Evolutionary conservation across 345 rosid genomes (phyloP), one percentile per base, ranked within the genome.

Genomic region (Gossypium longicalyx): DNA sequence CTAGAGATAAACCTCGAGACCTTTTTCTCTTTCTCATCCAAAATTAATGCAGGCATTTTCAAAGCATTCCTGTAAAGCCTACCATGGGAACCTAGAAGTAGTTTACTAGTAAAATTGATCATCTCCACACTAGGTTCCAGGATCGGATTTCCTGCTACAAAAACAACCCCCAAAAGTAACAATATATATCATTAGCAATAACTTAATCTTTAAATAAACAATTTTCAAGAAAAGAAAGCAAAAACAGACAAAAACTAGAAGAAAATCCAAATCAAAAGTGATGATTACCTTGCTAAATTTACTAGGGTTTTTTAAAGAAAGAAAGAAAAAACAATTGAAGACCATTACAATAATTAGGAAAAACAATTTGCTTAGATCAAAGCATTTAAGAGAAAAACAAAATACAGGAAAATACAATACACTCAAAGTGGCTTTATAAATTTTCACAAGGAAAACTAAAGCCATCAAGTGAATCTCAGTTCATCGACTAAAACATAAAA

Each of bases 1-100:
- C 73, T 77, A 64, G 93, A 89, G 73, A 89, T 74, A 82, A 96
- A 96, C 77, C 87, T 87, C 5, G 92, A 90, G 51, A 9, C 77
- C 70, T 48, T 74, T 85, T 83, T 93, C 82, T 96, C 97, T 68
- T 81, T 89, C 71, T 86, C 84, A 79, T 91, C 99, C 89, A 93
- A 83, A 74, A 96, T 87, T 79, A 91, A 75, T 9, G 93, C 84
- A 63, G 99, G 99, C 99, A 96, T 96, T 77, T 82, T 89, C 82
- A 96, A 79, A 76, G 52, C 76, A 72, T 87, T 86, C 88, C 99
- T 88, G 72, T 72, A 79, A 70, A 58, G 82, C 91, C 83, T 87
- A 19, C 77, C 69, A 67, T 65, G 85, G 70, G 83, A 83, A 74
- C 76, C 85, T 51, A 82, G 81, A 59, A 88, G 89, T 67, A 89